Percentiles rank a stretch among this genome's conserved stretches.
phyloP scores from a whole-genome alignment of 306 rosid species.

The Casuarina glauca region DNA sequence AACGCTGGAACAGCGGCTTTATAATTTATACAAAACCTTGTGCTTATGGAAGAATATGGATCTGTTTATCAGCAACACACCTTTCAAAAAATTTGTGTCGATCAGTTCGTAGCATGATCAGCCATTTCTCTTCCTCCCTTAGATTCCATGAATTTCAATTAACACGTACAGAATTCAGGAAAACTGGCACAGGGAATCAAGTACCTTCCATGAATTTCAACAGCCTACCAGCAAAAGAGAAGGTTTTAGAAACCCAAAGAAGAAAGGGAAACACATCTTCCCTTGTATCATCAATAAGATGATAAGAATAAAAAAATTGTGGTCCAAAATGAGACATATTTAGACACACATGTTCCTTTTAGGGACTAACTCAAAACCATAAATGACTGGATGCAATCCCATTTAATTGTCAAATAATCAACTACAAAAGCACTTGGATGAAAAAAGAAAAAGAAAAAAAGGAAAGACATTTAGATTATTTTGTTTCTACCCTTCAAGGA shows the following conservation, averaged over 20 bases:
- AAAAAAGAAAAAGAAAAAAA: no score
- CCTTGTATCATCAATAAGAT: no score
- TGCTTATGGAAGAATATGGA: neutral
- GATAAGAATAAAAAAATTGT: no score
- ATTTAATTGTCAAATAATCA: no score
- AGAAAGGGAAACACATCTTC: neutral
- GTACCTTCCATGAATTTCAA: conserved; percentile 85
- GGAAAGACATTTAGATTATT: no score
- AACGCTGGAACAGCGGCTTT: neutral
- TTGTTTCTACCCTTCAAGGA: no score
- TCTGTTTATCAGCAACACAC: conserved; percentile 34
- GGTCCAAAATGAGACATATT: no score
- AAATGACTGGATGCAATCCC: no score
- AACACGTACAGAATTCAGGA: conserved; percentile 95
- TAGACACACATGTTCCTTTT: no score
- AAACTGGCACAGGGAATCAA: conserved; percentile 87
- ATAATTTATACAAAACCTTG: neutral
- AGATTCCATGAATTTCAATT: conserved; percentile 76
- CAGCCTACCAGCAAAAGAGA: conserved; percentile 52
- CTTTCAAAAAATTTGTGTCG: conserved; percentile 70
- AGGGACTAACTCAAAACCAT: no score
- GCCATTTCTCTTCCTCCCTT: conserved; percentile 97
- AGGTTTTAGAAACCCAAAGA: conserved; percentile 16
- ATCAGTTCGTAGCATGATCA: conserved; percentile 73
- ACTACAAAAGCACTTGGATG: no score